These are phyloP conservation scores for Patellaria atrata DNA, from an alignment of 495 filamentous ascomycete species.

Conservation along the genomic window DNA sequence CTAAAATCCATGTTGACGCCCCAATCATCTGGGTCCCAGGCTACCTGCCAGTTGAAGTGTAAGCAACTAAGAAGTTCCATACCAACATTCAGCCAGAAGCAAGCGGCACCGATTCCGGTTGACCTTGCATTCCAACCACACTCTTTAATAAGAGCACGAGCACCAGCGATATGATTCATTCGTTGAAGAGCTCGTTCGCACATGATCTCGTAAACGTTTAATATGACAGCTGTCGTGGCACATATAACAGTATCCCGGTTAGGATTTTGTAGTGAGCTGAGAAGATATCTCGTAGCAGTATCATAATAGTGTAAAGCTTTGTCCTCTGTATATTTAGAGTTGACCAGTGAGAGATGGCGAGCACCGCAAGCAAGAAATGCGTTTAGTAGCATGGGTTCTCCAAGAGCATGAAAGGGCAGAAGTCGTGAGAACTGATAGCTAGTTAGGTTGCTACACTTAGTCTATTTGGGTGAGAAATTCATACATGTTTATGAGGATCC, in stretches of 20 bases:
- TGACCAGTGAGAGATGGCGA: constrained; percentile 58
- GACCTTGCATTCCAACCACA: constrained; percentile 79
- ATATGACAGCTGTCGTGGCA: constrained; percentile 73
- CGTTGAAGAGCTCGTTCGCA: constrained; percentile 55
- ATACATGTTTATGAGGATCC: constrained; percentile 70
- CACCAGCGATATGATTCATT: constrained; percentile 78
- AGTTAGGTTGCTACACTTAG: neutral
- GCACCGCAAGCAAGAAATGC: constrained; percentile 84
- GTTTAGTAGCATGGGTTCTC: constrained; percentile 82
- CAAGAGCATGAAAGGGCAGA: constrained; percentile 65
- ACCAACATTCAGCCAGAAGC: constrained; percentile 87
- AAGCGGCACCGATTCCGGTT: constrained; percentile 67
- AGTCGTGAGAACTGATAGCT: constrained; percentile 55
- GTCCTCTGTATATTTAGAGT: constrained; percentile 56
- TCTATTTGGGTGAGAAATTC: constrained; percentile 12
- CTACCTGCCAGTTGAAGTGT: constrained; percentile 71
- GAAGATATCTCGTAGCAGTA: constrained; percentile 58
- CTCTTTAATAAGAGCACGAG: constrained; percentile 77
- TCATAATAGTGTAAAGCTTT: constrained; percentile 74
- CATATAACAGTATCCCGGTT: constrained; percentile 73
- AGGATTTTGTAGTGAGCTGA: constrained; percentile 61
- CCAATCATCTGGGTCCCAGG: constrained; percentile 91
- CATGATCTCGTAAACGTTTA: constrained; percentile 92
- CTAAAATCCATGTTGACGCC: constrained; percentile 70
- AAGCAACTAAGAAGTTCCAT: constrained; percentile 84